Conservation (phyloP, 306 rosid species). For the Mimosa bimucronata region DNA sequence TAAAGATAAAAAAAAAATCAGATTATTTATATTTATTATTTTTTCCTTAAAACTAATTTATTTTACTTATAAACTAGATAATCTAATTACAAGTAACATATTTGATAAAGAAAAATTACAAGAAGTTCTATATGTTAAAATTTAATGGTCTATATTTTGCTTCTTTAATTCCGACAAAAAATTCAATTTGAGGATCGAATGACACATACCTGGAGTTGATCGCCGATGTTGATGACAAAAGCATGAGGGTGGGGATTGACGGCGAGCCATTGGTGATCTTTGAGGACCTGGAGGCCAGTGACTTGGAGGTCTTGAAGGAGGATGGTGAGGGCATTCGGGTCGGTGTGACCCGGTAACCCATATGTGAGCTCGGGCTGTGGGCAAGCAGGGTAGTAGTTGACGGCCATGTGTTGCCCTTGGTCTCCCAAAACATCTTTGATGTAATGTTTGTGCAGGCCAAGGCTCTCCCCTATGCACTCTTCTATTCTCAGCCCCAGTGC, state of each 20-base stretch:
- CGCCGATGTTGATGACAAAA: constrained; percentile 83
- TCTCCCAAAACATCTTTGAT: constrained; percentile 60
- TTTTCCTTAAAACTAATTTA: no score
- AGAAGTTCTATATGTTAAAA: no score
- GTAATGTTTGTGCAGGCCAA: constrained; percentile 68
- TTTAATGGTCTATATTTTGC: no score
- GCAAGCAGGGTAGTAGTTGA: constrained; percentile 89
- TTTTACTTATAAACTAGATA: no score
- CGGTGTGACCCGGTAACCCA: constrained; percentile 90
- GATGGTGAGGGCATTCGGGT: constrained; percentile 93
- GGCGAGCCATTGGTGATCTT: constrained; percentile 75
- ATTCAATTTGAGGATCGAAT: no score
- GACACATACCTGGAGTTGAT: constrained; percentile 73
- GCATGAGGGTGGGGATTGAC: constrained; percentile 80
- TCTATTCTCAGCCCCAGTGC: constrained; percentile 61
- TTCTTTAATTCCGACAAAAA: no score
- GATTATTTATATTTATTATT: no score
- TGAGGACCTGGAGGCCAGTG: constrained; percentile 84
- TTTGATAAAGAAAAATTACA: no score
- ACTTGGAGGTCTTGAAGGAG: constrained; percentile 75
- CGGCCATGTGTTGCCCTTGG: constrained; percentile 98
- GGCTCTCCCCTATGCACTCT: constrained; percentile 75
- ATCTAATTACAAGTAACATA: no score
- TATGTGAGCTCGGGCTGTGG: constrained; percentile 94
- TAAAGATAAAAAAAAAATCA: no score